Percentiles rank a stretch among this genome's conserved stretches.
phyloP scores from a whole-genome alignment of 129 eudicot species.

The Logfia minima region DNA sequence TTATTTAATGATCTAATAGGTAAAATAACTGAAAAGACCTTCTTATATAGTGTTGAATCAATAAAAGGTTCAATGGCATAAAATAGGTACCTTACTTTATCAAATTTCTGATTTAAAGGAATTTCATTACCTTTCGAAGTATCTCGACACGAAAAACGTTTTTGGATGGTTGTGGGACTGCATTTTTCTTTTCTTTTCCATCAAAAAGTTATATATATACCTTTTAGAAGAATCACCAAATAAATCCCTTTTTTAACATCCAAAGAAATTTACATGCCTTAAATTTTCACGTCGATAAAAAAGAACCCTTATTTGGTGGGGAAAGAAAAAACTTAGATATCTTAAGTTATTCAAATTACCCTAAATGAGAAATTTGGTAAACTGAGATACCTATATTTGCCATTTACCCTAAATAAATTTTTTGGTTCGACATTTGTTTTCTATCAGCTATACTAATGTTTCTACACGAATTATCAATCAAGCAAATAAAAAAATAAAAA shows the following conservation, averaged over 20 bases:
- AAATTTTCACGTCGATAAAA: background rate
- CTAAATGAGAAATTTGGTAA: background rate
- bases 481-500: too few relatives aligned
- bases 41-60: too few relatives aligned
- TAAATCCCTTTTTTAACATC: background rate
- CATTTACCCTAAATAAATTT: background rate
- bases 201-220: too few relatives aligned
- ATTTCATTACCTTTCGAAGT: too few relatives aligned
- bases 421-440: background rate
- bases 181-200: too few relatives aligned
- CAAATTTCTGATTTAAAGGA: too few relatives aligned
- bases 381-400: background rate
- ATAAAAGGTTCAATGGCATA: too few relatives aligned
- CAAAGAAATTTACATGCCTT: background rate
- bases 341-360: background rate
- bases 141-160: too few relatives aligned
- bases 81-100: too few relatives aligned
- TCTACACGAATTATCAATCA: background rate
- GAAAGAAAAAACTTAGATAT: background rate
- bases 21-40: too few relatives aligned
- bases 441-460: background rate
- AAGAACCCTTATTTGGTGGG: background rate
- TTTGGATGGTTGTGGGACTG: too few relatives aligned
- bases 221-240: too few relatives aligned
- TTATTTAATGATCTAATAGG: background rate